Conservation (phyloP, 306 rosid species). For the Cercis canadensis region DNA sequence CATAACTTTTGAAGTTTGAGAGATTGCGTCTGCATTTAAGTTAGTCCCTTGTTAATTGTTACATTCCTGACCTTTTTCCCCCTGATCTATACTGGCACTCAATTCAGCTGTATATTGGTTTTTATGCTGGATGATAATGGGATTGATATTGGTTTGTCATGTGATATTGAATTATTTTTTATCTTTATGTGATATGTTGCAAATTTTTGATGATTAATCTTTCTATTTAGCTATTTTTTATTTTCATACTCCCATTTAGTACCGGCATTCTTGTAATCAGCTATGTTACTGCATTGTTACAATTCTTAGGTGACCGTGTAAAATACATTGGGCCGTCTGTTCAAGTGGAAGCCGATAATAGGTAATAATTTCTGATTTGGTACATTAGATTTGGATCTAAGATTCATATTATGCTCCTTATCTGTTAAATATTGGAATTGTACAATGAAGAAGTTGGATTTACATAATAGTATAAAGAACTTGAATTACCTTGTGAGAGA, state of each 20-base stretch:
- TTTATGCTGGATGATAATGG: conserved; percentile 13
- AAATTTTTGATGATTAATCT: conserved; percentile 4
- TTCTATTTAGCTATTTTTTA: no score
- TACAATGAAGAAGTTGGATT: background rate
- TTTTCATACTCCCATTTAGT: no score
- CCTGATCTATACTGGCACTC: background rate
- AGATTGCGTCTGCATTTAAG: background rate
- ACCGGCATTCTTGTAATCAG: conserved; percentile 21
- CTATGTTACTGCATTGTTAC: conserved; percentile 33
- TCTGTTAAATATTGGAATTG: background rate
- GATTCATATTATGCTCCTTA: background rate
- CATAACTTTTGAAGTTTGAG: background rate
- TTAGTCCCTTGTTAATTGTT: background rate
- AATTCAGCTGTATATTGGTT: conserved; percentile 7
- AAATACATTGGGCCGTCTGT: conserved; percentile 81
- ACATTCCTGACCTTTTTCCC: no score
- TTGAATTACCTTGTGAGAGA: background rate
- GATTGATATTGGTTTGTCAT: background rate
- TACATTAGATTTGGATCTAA: background rate
- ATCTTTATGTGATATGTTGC: background rate
- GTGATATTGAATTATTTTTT: background rate
- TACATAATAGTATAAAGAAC: background rate
- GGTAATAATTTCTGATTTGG: conserved; percentile 51
- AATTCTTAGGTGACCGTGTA: conserved; percentile 83
- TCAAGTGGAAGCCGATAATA: conserved; percentile 62